A percentile compares a stretch with the other conserved stretches of the same genome.
These are phyloP conservation scores for Eleusine coracana DNA, from an alignment of 176 grass and related monocot genomes.

Conservation along the genomic window DNA sequence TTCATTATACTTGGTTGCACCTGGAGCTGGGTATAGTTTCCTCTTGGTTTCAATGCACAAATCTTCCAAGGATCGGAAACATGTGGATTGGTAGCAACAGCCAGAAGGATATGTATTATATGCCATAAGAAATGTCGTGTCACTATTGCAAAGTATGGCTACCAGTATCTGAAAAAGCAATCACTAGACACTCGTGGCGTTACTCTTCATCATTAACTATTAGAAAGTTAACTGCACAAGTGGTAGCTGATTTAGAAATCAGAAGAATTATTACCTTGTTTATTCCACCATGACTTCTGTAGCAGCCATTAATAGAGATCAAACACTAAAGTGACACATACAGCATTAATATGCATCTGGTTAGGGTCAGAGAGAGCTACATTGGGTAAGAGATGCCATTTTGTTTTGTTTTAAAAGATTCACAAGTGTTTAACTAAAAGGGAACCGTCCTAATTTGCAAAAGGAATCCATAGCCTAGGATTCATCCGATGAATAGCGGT, in stretches of 20 bases:
- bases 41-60: neutral
- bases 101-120: neutral
- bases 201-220: neutral
- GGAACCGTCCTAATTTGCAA: neutral
- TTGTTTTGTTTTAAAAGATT: neutral
- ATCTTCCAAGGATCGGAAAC: neutral
- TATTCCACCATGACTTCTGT: neutral
- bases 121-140: neutral
- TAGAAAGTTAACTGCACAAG: neutral
- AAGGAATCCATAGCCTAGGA: neutral
- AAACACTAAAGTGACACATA: neutral
- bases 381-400: neutral
- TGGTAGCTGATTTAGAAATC: neutral
- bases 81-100: neutral
- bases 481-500: neutral
- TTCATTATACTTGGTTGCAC: neutral
- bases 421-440: constrained; percentile 4
- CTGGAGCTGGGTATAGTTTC: neutral
- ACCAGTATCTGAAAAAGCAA: neutral
- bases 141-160: neutral
- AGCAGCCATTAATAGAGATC: neutral
- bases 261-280: neutral
- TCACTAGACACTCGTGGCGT: neutral
- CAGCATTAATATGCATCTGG: neutral
- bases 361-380: neutral